Evolutionary conservation across 371 early-diverging fungal genomes (phyloP).

Genomic region (Basidiobolus meristosporus): DNA sequence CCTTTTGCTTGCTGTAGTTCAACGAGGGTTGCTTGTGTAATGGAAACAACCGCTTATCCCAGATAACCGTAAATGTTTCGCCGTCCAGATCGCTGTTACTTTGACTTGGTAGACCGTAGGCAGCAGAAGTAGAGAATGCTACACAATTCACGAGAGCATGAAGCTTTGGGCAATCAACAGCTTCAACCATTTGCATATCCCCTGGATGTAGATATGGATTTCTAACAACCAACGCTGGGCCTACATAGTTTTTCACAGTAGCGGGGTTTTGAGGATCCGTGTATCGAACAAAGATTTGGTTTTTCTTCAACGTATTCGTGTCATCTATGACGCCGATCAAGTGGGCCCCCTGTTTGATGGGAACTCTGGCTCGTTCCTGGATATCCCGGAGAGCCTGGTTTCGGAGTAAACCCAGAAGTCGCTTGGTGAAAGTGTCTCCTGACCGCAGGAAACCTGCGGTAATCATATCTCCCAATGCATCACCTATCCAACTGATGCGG

Average conservation of each 20-base stretch:
- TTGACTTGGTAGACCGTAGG: conserved; percentile 56
- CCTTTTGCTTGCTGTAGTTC: too few species aligned
- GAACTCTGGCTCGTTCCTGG: conserved; percentile 45
- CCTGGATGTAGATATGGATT: conserved; percentile 77
- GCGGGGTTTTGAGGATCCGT: conserved; percentile 9
- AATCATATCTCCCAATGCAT: conserved; percentile 25
- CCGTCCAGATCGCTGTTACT: conserved; percentile 82
- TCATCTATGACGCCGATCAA: conserved; percentile 74
- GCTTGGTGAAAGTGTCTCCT: conserved; percentile 29
- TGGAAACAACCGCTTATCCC: conserved; percentile 2
- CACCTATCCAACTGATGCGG: conserved; percentile 29
- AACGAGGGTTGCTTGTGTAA: not conserved
- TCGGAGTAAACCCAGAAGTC: conserved; percentile 26
- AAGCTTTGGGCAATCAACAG: conserved; percentile 35
- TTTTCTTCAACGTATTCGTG: conserved; percentile 29
- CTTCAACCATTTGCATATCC: conserved; percentile 50
- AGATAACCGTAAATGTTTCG: conserved; percentile 24
- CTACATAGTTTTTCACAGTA: conserved; percentile 15
- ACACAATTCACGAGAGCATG: conserved; percentile 48
- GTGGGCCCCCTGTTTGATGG: conserved; percentile 39
- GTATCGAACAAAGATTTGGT: conserved; percentile 46
- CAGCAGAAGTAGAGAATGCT: conserved; percentile 58
- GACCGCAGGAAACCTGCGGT: conserved; percentile 28
- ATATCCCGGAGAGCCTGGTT: conserved; percentile 33
- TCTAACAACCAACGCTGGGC: conserved; percentile 27